Percentiles rank a stretch among this genome's conserved stretches.
These are phyloP conservation scores for Microcos paniculata DNA, from an alignment of 345 rosid genomes.

Conservation along the genomic window DNA sequence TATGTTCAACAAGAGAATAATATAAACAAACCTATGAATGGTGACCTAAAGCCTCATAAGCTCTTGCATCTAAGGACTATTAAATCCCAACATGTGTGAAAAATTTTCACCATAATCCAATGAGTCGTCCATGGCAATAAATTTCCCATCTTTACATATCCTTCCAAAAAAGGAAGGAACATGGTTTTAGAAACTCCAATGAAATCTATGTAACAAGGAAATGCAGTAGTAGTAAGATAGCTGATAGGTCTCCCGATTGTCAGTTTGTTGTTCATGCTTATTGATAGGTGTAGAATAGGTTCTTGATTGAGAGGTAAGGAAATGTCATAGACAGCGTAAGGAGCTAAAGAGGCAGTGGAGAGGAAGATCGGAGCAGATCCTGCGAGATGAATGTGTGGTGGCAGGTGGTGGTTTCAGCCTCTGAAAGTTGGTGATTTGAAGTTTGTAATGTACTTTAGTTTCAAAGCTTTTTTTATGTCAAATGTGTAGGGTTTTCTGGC, in stretches of 20 bases:
- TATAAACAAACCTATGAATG: constrained; percentile 68
- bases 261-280: not conserved
- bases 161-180: constrained; percentile 37
- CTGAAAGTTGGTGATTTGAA: too few species aligned
- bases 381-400: too few species aligned
- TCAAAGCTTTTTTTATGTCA: too few species aligned
- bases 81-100: constrained; percentile 89
- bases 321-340: too few species aligned
- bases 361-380: too few species aligned
- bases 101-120: constrained; percentile 95
- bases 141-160: constrained; percentile 76
- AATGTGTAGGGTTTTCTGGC: too few species aligned
- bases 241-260: not conserved
- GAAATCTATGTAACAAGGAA: not conserved
- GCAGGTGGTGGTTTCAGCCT: too few species aligned
- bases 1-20: constrained; percentile 11
- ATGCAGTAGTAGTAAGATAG: not conserved
- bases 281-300: too few species aligned
- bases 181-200: not conserved
- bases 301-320: too few species aligned
- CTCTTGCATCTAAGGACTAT: constrained; percentile 81
- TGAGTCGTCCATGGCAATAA: constrained; percentile 64
- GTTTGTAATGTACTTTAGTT: too few species aligned
- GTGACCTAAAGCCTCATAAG: constrained; percentile 98
- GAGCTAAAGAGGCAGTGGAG: too few species aligned